phyloP scores from a whole-genome alignment of 2,329 filamentous ascomycete species.

The Falciphora oryzae region DNA sequence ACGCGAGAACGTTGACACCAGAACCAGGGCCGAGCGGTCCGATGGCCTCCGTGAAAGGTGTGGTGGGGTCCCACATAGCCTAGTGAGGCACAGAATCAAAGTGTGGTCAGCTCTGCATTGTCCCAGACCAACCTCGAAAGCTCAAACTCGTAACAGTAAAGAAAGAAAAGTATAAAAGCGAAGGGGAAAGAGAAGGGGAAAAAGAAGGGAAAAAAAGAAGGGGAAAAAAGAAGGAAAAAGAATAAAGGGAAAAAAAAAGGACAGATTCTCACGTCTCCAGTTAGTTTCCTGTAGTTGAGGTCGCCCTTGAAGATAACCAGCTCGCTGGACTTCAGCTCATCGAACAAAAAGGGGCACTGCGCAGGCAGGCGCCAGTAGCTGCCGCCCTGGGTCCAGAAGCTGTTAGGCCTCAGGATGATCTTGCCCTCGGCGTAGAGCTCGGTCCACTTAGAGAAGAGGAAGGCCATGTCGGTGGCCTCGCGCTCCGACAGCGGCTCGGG shows the following conservation, averaged over 20 bases:
- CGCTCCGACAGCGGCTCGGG: slow-evolving; percentile 58
- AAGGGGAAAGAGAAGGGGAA: not conserved
- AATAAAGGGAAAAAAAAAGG: not conserved
- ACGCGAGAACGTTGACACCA: slow-evolving; percentile 75
- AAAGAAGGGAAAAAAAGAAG: not conserved
- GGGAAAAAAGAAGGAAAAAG: not conserved
- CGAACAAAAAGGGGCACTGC: slow-evolving; percentile 59
- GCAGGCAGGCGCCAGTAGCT: slow-evolving; percentile 83
- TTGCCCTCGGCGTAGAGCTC: slow-evolving; percentile 75
- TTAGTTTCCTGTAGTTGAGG: slow-evolving; percentile 91
- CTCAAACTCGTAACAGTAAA: not conserved
- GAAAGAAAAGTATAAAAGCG: not conserved
- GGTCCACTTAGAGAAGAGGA: slow-evolving; percentile 80
- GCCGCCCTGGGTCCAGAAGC: slow-evolving; percentile 85
- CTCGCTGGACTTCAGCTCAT: slow-evolving; percentile 77
- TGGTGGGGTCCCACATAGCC: slow-evolving; percentile 80
- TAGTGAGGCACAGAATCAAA: slow-evolving; percentile 24
- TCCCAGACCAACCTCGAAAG: not conserved
- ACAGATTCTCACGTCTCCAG: slow-evolving; percentile 67
- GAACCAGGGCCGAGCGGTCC: slow-evolving; percentile 79
- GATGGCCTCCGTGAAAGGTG: slow-evolving; percentile 76
- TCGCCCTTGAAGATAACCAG: slow-evolving; percentile 97
- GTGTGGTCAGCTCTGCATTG: not conserved
- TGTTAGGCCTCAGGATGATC: slow-evolving; percentile 74
- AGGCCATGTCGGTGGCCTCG: slow-evolving; percentile 62